Percentiles rank a stretch among this genome's conserved stretches.
Conservation (phyloP, 78 protist genomes). For the Pelomyxa schiedti region DNA sequence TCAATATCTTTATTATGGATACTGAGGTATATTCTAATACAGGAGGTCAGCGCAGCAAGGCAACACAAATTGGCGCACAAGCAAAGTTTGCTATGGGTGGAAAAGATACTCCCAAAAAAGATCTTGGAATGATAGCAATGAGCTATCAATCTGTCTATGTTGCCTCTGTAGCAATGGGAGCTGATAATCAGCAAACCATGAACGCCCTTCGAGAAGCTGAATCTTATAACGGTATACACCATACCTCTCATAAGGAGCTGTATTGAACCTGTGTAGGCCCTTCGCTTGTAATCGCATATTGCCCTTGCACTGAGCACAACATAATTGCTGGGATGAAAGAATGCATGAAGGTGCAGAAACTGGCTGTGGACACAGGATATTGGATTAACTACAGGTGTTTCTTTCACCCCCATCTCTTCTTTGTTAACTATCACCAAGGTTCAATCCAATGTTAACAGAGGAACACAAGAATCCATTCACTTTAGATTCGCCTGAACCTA, state of each 20-base stretch:
- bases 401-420: background rate
- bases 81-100: constrained; percentile 54
- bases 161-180: constrained; percentile 40
- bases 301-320: constrained; percentile 54
- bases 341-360: background rate
- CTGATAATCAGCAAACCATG: constrained; percentile 10
- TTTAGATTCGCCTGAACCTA: background rate
- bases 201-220: constrained; percentile 20
- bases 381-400: constrained; percentile 46
- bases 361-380: constrained; percentile 52
- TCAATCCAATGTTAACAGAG: background rate
- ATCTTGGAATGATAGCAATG: constrained; percentile 53
- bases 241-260: constrained; percentile 7
- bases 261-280: constrained; percentile 44
- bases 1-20: constrained; percentile 57
- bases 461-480: background rate
- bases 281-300: constrained; percentile 39
- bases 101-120: constrained; percentile 30
- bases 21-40: constrained; percentile 72
- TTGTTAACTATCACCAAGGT: background rate
- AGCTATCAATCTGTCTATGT: constrained; percentile 47
- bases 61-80: constrained; percentile 46
- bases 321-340: background rate
- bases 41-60: constrained; percentile 61
- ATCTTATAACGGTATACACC: constrained; percentile 1